Evolutionary conservation across 805 yeast genomes (phyloP), one percentile per base, ranked within the genome.

Genomic region (Nakazawaea peltata): DNA sequence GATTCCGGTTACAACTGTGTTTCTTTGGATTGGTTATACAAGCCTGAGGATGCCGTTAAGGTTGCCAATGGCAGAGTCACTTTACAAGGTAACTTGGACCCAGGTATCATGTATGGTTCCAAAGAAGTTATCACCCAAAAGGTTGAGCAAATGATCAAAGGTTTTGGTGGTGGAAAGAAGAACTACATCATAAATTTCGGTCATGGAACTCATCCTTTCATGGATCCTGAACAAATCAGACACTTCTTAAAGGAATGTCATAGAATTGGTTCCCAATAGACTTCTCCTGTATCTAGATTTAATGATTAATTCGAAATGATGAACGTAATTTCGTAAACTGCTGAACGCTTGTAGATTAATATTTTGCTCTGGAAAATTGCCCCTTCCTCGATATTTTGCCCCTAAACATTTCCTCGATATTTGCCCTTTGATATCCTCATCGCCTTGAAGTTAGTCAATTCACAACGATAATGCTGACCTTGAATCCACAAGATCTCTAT

Each of bases 121-220:
- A 74, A 80, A 37, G 95, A 83, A 55, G 67, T 70, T 23, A 92
- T 92, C 47, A 65, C 90, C 15, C 57, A 67, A 42, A 87, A 87
- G 61, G 95, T 84, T 13, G 83, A 83, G 60, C 69, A 69, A 44
- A 92, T 92, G 98, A 81, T 92, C 41, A 56, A 67, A 40, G 94
- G 88, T 5, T 92, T 92, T 54, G 92, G 92, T n/a, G 94, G 94
- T 30, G 96, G 96, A 16, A 86, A 86, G 58, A 76, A 83, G 51
- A 72, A 81, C 50, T 92, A 92, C 62, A 90, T 92, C 46, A 80
- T 90, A 48, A 92, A 92, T 65, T 83, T 92, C 52, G 98, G 98
- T 31, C 98, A 92, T 50, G 98, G 98, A 13, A 92, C 98, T 16
- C 97, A 87, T 56, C 98, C 98, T 16, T 86, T 84, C 61, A 87